phyloP scores from a whole-genome alignment of 805 yeast species.

The Nematodospora valgi region DNA sequence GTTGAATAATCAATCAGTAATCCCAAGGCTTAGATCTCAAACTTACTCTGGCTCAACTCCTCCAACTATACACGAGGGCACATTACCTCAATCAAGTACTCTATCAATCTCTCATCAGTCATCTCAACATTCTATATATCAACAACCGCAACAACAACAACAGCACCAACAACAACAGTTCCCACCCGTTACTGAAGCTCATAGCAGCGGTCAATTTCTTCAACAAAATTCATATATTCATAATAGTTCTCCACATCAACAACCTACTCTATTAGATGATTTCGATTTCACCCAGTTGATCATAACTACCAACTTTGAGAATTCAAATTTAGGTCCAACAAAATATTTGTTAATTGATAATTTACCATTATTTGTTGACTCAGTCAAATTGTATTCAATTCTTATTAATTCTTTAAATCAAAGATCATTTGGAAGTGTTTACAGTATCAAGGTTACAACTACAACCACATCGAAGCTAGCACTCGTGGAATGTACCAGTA shows the following conservation, averaged over 20 bases:
- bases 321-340: conserved; percentile 70
- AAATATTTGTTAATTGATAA: conserved; percentile 76
- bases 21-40: conserved; percentile 36
- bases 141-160: conserved; percentile 9
- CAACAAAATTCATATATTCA: background rate
- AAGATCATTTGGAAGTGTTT: conserved; percentile 13
- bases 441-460: conserved; percentile 18
- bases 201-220: conserved; percentile 1
- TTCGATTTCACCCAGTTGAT: conserved; percentile 55
- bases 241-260: conserved; percentile 4
- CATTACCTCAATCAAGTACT: too few species aligned
- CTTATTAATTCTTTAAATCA: conserved; percentile 19
- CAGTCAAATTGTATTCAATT: conserved; percentile 31
- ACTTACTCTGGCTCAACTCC: conserved; percentile 38
- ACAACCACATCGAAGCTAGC: conserved; percentile 21
- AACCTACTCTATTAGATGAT: conserved; percentile 47
- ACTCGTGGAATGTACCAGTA: conserved; percentile 66
- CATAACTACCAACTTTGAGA: conserved; percentile 70
- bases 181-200: conserved; percentile 6
- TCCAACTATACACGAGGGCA: conserved; percentile 15
- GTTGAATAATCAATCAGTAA: conserved; percentile 17
- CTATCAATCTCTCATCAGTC: conserved; percentile 1
- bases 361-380: conserved; percentile 68
- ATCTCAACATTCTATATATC: conserved; percentile 10
- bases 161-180: conserved; percentile 9